Conservation (phyloP, 352 stramenopile genomes). For the Detonula confervacea region DNA sequence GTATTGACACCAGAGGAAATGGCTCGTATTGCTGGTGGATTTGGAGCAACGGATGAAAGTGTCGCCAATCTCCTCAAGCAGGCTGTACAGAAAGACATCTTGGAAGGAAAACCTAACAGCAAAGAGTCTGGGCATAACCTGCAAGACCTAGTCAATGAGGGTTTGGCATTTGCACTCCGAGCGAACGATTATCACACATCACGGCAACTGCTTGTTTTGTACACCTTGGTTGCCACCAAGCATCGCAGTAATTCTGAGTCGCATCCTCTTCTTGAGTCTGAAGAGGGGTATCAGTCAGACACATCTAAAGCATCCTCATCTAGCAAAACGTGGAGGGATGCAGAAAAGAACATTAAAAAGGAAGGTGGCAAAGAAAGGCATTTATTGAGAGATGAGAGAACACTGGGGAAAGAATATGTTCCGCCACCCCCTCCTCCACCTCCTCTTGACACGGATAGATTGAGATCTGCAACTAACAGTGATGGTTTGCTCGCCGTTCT, state of each 20-base stretch:
- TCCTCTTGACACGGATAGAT: conserved; percentile 82
- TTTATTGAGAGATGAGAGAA: conserved; percentile 16
- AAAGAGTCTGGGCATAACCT: conserved; percentile 55
- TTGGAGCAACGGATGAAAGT: conserved; percentile 81
- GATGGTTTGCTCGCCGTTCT: conserved; percentile 84
- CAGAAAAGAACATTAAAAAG: conserved; percentile 38
- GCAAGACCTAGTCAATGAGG: conserved; percentile 85
- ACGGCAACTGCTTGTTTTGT: conserved; percentile 82
- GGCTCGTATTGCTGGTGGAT: conserved; percentile 64
- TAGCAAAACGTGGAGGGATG: conserved; percentile 39
- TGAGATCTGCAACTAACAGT: conserved; percentile 81
- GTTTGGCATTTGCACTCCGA: conserved; percentile 72
- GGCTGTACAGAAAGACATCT: conserved; percentile 70
- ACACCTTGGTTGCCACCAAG: conserved; percentile 77
- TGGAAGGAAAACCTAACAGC: conserved; percentile 34
- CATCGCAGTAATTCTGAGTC: conserved; percentile 28
- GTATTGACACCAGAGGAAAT: conserved; percentile 75
- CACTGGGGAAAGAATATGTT: conserved; percentile 37
- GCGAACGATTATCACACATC: conserved; percentile 82
- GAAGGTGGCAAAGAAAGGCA: neutral
- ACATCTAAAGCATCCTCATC: conserved; percentile 25
- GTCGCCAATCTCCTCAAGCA: conserved; percentile 78
- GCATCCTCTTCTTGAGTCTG: conserved; percentile 20
- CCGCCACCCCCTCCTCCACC: conserved; percentile 70
- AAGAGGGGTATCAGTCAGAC: conserved; percentile 21